Percentiles rank a stretch among this genome's conserved stretches.
These are phyloP conservation scores for Cornus florida DNA, from an alignment of 148 eudicot genomes.

Conservation along the genomic window DNA sequence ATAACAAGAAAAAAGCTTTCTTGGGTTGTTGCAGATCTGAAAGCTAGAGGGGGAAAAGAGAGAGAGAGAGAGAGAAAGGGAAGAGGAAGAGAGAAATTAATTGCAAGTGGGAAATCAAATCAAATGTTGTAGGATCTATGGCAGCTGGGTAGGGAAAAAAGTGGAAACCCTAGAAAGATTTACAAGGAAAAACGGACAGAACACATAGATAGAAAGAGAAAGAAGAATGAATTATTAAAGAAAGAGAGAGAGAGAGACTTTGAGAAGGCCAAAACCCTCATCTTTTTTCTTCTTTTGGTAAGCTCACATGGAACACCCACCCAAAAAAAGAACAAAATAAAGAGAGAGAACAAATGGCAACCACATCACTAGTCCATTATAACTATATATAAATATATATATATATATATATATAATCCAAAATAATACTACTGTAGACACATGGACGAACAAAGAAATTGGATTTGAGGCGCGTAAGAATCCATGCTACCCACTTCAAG, in stretches of 20 bases:
- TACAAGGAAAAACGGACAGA: slow-evolving; percentile 12
- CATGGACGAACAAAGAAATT: background rate
- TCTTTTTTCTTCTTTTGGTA: slow-evolving; percentile 59
- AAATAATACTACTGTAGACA: background rate
- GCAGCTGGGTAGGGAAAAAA: background rate
- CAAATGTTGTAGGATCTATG: no score
- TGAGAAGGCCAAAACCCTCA: slow-evolving; percentile 33
- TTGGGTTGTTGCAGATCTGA: slow-evolving; percentile 15
- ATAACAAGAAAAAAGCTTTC: slow-evolving; percentile 16
- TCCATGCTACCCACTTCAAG: background rate
- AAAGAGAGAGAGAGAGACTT: slow-evolving; percentile 11
- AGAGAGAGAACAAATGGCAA: background rate
- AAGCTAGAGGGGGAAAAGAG: background rate
- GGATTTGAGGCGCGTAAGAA: background rate
- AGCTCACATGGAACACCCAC: slow-evolving; percentile 13
- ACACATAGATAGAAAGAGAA: background rate
- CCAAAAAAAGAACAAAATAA: slow-evolving; percentile 27
- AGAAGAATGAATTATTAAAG: background rate
- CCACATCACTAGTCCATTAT: background rate
- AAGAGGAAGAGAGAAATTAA: no score
- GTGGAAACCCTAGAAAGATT: slow-evolving; percentile 32
- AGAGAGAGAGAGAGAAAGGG: background rate
- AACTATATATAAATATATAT: background rate
- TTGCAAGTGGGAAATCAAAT: background rate
- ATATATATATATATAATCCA: background rate